Conservation (phyloP, 495 filamentous ascomycete species). For the Penicillium psychrofluorescens region DNA sequence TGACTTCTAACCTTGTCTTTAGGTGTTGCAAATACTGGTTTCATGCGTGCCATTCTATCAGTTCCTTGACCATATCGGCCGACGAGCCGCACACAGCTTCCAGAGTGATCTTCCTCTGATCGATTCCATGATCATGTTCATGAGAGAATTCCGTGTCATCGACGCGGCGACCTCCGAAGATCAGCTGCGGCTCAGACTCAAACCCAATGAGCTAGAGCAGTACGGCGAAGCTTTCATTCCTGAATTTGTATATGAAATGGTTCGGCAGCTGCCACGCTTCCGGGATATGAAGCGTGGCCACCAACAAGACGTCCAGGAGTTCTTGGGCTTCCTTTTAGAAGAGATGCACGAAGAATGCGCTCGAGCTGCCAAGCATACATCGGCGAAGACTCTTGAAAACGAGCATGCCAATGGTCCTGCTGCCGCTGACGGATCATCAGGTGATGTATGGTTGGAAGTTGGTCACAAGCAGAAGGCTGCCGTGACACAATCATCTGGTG, state of each 20-base stretch:
- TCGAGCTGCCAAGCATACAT: slow-evolving; percentile 57
- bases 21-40: slow-evolving; percentile 78
- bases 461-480: slow-evolving; percentile 84
- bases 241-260: slow-evolving; percentile 92
- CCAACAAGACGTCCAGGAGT: slow-evolving; percentile 97
- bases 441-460: slow-evolving; percentile 82
- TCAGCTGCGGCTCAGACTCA: slow-evolving; percentile 63
- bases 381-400: slow-evolving; percentile 32
- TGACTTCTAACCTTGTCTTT: too few species aligned
- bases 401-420: slow-evolving; percentile 34
- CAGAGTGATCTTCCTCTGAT: slow-evolving; percentile 90
- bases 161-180: slow-evolving; percentile 70
- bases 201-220: slow-evolving; percentile 76
- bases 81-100: slow-evolving; percentile 79
- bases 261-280: slow-evolving; percentile 78
- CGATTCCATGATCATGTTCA: slow-evolving; percentile 95
- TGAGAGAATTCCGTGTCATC: slow-evolving; percentile 84
- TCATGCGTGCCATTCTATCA: slow-evolving; percentile 92
- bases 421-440: slow-evolving; percentile 17
- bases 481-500: slow-evolving; percentile 80
- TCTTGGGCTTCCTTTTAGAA: slow-evolving; percentile 88
- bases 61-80: slow-evolving; percentile 82
- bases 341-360: slow-evolving; percentile 90
- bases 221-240: slow-evolving; percentile 89
- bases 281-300: slow-evolving; percentile 90